Conservation (phyloP, 345 rosid species). For the Populus pruinosa region DNA sequence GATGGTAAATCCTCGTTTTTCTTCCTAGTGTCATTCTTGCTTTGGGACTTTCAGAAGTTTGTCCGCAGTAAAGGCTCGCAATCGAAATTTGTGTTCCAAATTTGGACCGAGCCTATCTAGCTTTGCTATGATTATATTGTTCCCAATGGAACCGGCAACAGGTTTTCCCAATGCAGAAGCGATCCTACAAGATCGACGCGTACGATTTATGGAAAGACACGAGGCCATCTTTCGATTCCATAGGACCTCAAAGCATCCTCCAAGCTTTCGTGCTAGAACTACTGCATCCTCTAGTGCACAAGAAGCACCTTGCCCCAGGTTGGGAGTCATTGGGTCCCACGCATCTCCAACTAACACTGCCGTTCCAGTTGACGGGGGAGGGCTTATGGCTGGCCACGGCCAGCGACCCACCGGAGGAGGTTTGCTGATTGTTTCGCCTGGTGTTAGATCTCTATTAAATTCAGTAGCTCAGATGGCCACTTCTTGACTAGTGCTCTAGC, state of each 20-base stretch:
- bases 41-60: conserved; percentile 16
- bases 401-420: conserved; percentile 85
- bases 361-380: conserved; percentile 58
- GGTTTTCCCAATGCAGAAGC: conserved; percentile 83
- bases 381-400: conserved; percentile 72
- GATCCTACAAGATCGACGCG: conserved; percentile 9
- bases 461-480: conserved; percentile 64
- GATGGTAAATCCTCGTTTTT: background rate
- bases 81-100: conserved; percentile 78
- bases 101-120: conserved; percentile 63
- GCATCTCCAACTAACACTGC: conserved; percentile 84
- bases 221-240: no score
- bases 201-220: no score
- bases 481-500: conserved; percentile 53
- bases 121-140: conserved; percentile 65
- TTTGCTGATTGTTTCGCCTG: conserved; percentile 65
- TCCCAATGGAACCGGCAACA: conserved; percentile 56
- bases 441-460: conserved; percentile 57
- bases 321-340: conserved; percentile 98
- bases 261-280: no score
- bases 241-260: no score
- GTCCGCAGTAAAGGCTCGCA: conserved; percentile 49
- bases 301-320: conserved; percentile 89
- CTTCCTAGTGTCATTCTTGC: background rate
- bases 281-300: conserved; percentile 87